Evolutionary conservation across 2,329 filamentous ascomycete species (phyloP), one percentile per base, ranked within the genome.

Genomic region (Claviceps paspali): DNA sequence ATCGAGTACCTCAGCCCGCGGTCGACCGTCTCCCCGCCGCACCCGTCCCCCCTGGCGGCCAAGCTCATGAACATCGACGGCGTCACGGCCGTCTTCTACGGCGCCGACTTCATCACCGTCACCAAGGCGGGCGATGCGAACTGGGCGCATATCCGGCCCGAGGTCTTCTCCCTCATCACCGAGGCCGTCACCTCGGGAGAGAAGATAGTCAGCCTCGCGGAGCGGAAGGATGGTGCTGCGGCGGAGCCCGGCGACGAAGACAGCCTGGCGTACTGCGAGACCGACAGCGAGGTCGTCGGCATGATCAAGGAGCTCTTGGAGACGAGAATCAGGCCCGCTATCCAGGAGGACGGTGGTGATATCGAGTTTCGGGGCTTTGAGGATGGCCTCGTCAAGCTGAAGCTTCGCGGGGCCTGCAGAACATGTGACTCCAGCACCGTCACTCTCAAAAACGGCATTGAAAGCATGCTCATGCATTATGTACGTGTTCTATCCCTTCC

Each of bases 281-380:
- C 92, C 44, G 91, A 98, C 55, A 80, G 79, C 47, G 91, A 98
- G 61, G 84, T 95, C 9, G 81, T 98, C 7, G 82, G 85, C 41
- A 96, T 96, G 91, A 96, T 98, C 62, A 94, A 96, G 64, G 91
- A 98, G 62, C 65, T 98, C 23, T 68, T 98, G 26, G 91, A 98
- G 61, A 98, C 91, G 19, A 72, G 91, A 43, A 94, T 98, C 52
- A 73, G 91, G 30, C 91, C 91, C 1, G 83, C 88, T 1, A 98
- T 98, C 44, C 91, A 96, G 58, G 91, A 96, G 56, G 91, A 98
- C 49, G 91, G 91, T 33, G 91, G 91, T 32, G 91, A 98, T 56
- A 96, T 98, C 52, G 91, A 98, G 57, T 92, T 88, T 56, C 70
- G 83, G 14, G 88, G 88, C 1, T 96, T 96, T 51, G 73, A 86